Conservation (phyloP, 2,329 filamentous ascomycete genomes). For the Bisporella sp. region DNA sequence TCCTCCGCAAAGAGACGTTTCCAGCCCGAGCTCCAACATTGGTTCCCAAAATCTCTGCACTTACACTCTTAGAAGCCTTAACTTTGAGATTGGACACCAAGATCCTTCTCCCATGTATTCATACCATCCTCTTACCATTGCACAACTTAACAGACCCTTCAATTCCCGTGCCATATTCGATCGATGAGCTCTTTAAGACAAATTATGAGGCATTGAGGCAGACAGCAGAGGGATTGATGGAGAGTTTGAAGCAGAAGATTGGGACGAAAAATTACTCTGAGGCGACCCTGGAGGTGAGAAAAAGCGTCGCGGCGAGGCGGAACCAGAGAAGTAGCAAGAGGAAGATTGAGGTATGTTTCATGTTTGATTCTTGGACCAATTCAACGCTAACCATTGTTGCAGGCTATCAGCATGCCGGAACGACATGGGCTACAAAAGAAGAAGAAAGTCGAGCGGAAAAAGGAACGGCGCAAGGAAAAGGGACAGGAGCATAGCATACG, state of each 20-base stretch:
- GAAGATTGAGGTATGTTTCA: conserved; percentile 56
- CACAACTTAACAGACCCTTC: conserved; percentile 78
- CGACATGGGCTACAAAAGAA: conserved; percentile 71
- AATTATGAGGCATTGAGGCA: conserved; percentile 65
- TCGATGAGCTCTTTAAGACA: conserved; percentile 61
- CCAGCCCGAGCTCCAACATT: conserved; percentile 50
- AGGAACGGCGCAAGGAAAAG: conserved; percentile 72
- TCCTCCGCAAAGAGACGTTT: conserved; percentile 68
- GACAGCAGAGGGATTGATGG: conserved; percentile 71
- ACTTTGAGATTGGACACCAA: conserved; percentile 48
- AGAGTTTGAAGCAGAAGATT: conserved; percentile 75
- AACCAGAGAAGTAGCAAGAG: conserved; percentile 75
- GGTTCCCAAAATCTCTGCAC: conserved; percentile 66
- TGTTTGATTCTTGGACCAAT: too few species aligned
- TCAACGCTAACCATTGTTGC: too few species aligned
- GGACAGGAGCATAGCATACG: conserved; percentile 57
- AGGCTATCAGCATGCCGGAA: conserved; percentile 72
- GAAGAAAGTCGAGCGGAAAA: conserved; percentile 79
- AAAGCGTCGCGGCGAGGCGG: conserved; percentile 63
- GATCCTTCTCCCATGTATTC: conserved; percentile 53
- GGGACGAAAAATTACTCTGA: conserved; percentile 75
- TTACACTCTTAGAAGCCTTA: conserved; percentile 68
- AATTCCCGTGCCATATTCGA: conserved; percentile 64
- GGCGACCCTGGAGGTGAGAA: conserved; percentile 64
- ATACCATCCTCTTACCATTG: conserved; percentile 59